Evolutionary conservation across 768 basidiomycete genomes (phyloP).

Genomic region (Pholiota conissans): DNA sequence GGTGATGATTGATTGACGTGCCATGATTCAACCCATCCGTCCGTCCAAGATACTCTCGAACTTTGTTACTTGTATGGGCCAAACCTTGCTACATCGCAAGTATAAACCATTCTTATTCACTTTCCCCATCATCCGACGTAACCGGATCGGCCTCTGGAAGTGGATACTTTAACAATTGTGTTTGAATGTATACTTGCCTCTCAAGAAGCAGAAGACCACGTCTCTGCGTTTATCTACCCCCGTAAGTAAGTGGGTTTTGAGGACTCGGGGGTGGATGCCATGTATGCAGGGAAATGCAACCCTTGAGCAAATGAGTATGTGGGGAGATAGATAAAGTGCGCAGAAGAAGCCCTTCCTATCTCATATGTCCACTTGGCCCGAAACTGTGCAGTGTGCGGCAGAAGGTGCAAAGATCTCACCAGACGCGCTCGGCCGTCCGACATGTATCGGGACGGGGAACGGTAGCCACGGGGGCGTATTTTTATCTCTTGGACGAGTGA

Average conservation of each 20-base stretch:
- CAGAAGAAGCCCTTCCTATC: too few relatives aligned
- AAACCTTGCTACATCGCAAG: not conserved
- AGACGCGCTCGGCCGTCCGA: not conserved
- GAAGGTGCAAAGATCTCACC: too few relatives aligned
- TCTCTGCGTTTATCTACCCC: not conserved
- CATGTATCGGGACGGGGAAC: not conserved
- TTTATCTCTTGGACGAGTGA: not conserved
- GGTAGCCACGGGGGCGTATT: slow-evolving; percentile 1
- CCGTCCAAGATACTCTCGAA: too few relatives aligned
- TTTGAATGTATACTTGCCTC: not conserved
- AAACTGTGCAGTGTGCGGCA: too few relatives aligned
- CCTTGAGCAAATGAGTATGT: too few relatives aligned
- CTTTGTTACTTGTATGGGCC: not conserved
- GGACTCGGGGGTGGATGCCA: not conserved
- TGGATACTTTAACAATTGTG: not conserved
- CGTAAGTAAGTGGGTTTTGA: not conserved
- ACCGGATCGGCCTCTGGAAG: slow-evolving; percentile 2
- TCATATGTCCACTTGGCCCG: not conserved
- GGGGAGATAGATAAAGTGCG: too few relatives aligned
- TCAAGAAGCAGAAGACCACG: not conserved
- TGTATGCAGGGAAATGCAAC: too few relatives aligned
- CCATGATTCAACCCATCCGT: not conserved
- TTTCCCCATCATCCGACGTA: not conserved
- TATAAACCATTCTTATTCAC: too few relatives aligned
- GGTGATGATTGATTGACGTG: not conserved